These are phyloP conservation scores for Noccaea caerulescens DNA, from an alignment of 345 rosid genomes.

Conservation along the genomic window DNA sequence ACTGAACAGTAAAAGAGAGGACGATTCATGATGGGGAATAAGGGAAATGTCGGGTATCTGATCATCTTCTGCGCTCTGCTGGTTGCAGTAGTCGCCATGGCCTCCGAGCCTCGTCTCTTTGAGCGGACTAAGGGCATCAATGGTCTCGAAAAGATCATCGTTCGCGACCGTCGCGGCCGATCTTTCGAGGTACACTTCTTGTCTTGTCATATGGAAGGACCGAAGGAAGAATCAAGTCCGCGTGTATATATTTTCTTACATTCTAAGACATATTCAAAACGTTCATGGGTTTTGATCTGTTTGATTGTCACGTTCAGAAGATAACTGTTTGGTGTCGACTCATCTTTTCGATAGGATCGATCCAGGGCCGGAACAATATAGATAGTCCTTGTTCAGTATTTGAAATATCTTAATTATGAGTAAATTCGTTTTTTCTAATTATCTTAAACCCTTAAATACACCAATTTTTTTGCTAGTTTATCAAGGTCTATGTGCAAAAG, in stretches of 20 bases:
- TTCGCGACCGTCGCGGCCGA: constrained; percentile 60
- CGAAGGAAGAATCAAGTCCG: background rate
- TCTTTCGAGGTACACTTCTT: constrained; percentile 70
- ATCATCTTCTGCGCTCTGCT: constrained; percentile 35
- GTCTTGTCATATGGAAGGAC: background rate
- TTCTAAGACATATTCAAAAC: background rate
- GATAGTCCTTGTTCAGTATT: too few species aligned
- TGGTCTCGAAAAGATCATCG: constrained; percentile 75
- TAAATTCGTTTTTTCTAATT: too few species aligned
- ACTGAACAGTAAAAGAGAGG: background rate
- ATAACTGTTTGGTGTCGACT: background rate
- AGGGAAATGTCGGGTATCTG: background rate
- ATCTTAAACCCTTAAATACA: too few species aligned
- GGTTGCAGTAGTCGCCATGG: constrained; percentile 28
- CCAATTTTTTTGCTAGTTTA: too few species aligned
- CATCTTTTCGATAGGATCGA: background rate
- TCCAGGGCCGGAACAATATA: too few species aligned
- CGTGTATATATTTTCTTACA: background rate
- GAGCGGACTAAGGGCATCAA: constrained; percentile 67
- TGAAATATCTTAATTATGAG: too few species aligned
- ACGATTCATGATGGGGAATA: constrained; percentile 17
- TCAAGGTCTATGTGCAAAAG: too few species aligned
- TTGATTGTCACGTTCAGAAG: background rate
- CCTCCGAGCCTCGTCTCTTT: constrained; percentile 30
- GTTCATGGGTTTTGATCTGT: background rate